phyloP scores from a whole-genome alignment of 495 filamentous ascomycete species.

The Lichenothelia convexa region DNA sequence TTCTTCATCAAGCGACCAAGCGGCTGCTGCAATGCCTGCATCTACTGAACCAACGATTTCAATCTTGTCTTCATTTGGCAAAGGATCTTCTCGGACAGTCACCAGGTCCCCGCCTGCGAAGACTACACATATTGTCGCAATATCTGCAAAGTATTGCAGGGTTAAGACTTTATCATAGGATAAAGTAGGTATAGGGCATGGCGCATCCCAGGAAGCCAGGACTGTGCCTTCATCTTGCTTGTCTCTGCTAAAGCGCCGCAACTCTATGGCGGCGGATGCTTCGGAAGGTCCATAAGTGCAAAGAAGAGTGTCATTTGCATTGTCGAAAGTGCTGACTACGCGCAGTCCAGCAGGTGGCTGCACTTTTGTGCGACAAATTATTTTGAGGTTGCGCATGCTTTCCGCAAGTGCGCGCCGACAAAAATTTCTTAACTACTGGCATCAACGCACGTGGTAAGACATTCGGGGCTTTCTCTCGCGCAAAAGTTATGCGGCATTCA shows the following conservation, averaged over 20 bases:
- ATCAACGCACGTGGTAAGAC: no score
- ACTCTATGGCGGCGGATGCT: conserved; percentile 16
- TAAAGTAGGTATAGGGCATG: conserved; percentile 49
- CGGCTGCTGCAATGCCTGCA: conserved; percentile 71
- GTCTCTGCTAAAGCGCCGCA: conserved; percentile 13
- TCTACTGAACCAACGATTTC: conserved; percentile 90
- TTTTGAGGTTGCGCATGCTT: no score
- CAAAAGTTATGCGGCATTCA: no score
- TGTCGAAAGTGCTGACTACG: no score
- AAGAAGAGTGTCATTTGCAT: no score
- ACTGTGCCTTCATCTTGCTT: conserved; percentile 4
- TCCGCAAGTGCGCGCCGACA: no score
- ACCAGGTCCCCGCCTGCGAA: conserved; percentile 85
- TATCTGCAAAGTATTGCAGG: conserved; percentile 73
- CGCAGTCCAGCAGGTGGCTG: no score
- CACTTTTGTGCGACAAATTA: no score
- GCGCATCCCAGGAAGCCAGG: conserved; percentile 78
- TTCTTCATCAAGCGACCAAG: conserved; percentile 93
- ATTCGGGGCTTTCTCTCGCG: no score
- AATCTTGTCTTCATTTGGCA: conserved; percentile 53
- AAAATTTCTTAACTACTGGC: no score
- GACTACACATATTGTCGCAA: conserved; percentile 54
- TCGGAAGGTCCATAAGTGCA: conserved; percentile 19
- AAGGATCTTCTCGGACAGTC: conserved; percentile 57
- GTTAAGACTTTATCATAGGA: conserved; percentile 49